Evolutionary conservation across 1,284 basidiomycete species (phyloP).

Genomic region (Mycena sp.): DNA sequence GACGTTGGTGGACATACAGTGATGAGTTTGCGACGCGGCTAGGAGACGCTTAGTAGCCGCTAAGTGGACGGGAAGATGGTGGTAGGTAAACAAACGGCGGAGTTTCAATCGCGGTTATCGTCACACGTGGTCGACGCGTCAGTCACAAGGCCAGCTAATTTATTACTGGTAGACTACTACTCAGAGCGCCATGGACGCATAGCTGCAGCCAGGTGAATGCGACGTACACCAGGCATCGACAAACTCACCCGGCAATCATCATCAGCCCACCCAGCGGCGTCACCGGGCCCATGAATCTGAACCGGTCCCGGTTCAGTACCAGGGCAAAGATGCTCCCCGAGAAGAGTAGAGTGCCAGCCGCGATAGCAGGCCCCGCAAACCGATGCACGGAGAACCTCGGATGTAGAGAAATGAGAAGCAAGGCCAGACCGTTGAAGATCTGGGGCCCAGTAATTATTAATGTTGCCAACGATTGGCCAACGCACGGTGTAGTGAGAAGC

Average conservation of each 20-base stretch:
- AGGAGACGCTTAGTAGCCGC: too few species aligned
- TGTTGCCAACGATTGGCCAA: background rate
- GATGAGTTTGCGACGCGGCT: background rate
- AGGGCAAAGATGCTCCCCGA: constrained; percentile 77
- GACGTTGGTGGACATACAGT: background rate
- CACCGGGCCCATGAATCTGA: constrained; percentile 74
- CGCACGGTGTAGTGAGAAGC: constrained; percentile 73
- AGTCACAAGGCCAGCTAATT: background rate
- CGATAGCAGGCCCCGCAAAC: constrained; percentile 78
- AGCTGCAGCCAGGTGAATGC: constrained; percentile 45
- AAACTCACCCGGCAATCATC: constrained; percentile 82
- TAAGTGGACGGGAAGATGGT: constrained; percentile 32
- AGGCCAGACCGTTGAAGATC: constrained; percentile 82
- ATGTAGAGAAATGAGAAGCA: constrained; percentile 78
- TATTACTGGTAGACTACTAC: background rate
- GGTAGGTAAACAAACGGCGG: constrained; percentile 1
- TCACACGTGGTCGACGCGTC: background rate
- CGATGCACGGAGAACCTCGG: constrained; percentile 69
- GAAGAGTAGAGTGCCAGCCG: constrained; percentile 71
- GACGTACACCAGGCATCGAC: background rate
- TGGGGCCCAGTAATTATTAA: constrained; percentile 37
- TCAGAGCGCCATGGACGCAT: constrained; percentile 62
- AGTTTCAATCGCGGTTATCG: too few species aligned
- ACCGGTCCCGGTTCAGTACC: constrained; percentile 64
- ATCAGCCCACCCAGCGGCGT: constrained; percentile 79